Evolutionary conservation across 148 eudicot species (phyloP), one percentile per base, ranked within the genome.

Genomic region (Persicaria tinctoria): DNA sequence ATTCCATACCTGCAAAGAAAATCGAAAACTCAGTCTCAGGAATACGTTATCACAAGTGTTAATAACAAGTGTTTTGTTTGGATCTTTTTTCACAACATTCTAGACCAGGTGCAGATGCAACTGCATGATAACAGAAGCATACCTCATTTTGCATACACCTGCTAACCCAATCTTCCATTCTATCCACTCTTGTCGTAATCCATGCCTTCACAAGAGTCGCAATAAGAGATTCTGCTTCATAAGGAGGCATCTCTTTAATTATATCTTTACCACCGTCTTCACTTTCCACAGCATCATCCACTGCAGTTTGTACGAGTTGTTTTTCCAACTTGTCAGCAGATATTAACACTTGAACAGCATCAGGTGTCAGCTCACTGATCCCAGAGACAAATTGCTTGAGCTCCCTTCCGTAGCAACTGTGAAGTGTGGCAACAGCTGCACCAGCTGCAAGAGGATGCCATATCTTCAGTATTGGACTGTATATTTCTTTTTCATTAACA

Each of bases 371-470:
- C 82, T 95, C 99, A 63, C 70, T 86, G 6, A 89, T 89, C 48
- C 86, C 85, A 47, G 87, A 82, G 49, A 95, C 89, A 79, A 92
- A 95, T 72, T 90, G 86, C 87, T 90, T 88, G n/a, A 95, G 84
- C 81, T 95, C 94, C 70, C 83, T 82, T 63, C 89, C 88, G 46
- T 86, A 95, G 81, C 96, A 95, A 62, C 87, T 74, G 83, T 95
- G 99, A 74, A 90, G 94, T 16, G 91, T 87, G 54, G 92, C 97
- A 75, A 90, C 96, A 57, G 97, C 99, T 60, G 86, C 87, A 76
- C 91, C 94, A 12, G 93, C 85, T 74, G 99, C 89, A 82, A 90
- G 91, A 80, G 99, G 97, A 82, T 95, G 93, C 97, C 97, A 95
- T 78, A 79, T 82, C 78, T 92, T 88, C 73, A 95, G 82, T 70